Conservation (phyloP, 1,284 basidiomycete species). For the Tilletia setariae region DNA sequence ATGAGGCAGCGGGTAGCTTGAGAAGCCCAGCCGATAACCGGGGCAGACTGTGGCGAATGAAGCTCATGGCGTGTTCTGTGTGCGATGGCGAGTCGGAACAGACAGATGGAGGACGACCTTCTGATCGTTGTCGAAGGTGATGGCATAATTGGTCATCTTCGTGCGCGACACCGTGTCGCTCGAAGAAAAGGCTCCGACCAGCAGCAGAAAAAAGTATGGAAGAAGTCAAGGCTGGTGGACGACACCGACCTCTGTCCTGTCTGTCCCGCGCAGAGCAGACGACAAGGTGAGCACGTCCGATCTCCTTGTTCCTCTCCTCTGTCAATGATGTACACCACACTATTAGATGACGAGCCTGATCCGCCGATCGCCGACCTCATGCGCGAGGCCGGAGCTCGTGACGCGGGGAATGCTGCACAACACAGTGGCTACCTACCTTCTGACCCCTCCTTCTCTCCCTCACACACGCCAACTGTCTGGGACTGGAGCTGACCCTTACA, state of each 20-base stretch:
- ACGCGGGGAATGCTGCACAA: slow-evolving; percentile 9
- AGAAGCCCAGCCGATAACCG: too few species aligned
- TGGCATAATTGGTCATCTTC: too few species aligned
- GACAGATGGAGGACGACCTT: too few species aligned
- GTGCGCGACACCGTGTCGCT: too few species aligned
- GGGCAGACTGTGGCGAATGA: not conserved
- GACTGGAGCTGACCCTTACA: not conserved
- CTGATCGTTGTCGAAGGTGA: too few species aligned
- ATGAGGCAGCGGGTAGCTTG: too few species aligned
- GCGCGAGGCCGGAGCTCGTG: too few species aligned
- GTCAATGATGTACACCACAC: not conserved
- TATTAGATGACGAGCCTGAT: slow-evolving; percentile 16
- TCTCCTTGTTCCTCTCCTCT: not conserved
- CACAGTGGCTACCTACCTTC: slow-evolving; percentile 15
- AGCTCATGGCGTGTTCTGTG: not conserved
- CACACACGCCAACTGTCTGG: not conserved
- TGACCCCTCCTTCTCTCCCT: not conserved
- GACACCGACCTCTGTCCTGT: too few species aligned
- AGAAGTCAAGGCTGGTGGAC: too few species aligned
- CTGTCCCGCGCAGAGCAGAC: too few species aligned
- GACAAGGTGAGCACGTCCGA: not conserved
- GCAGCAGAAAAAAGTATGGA: not conserved
- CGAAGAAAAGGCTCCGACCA: too few species aligned
- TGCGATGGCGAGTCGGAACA: too few species aligned
- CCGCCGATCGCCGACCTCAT: not conserved